Base-by-base conservation (phyloP, 306 rosid genomes). In the Gynostemma pentaphyllum region DNA sequence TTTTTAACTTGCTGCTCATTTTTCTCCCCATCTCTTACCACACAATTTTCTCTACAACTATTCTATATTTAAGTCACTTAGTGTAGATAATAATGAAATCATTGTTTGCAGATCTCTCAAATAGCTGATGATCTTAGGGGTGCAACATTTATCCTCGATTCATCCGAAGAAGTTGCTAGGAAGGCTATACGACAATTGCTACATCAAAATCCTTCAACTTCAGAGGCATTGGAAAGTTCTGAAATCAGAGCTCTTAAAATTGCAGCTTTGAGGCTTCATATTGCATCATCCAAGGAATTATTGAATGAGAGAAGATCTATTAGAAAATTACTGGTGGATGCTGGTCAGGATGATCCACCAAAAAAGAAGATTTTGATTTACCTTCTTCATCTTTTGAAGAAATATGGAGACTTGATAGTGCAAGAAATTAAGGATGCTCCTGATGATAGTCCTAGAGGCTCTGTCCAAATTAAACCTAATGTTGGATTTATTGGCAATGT, bases 111-210 rank as follows among this genome's bases (percentile, higher is more conserved):
- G 95, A 81, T 90, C 74, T 84, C 90, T 76, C 81, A 73, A 68
- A 71, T 85, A 68, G 54, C 80, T 57, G 81, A 79, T 57, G 84
- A 83, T 78, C 87, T 87, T 70, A 71, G 75, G 47, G 54, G 68
- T 49, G 79, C 76, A 39, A 74, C 81, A 26, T 81, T 85, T 75
- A 66, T 49, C 67, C 73, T 87, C 26, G 79, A 87, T 62, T 68
- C 87, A 63, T 76, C 70, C 49, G 97, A 83, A 66, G 95, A 73
- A 75, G 95, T 75, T 73, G 85, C 87, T 46, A 90, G 95, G 74
- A 82, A 69, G 82, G 76, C 74, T 53, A 6, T 85, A 72, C 72
- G 62, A 50, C 73, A 81, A 36, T 63, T 85, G 79, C 74, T 87
- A 57, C 82, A 79, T 67, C 75, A 56, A 62, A 75, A 30, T 44